phyloP scores from a whole-genome alignment of 1,139 yeast genomes.

The Saccharomycopsis hybrid region DNA sequence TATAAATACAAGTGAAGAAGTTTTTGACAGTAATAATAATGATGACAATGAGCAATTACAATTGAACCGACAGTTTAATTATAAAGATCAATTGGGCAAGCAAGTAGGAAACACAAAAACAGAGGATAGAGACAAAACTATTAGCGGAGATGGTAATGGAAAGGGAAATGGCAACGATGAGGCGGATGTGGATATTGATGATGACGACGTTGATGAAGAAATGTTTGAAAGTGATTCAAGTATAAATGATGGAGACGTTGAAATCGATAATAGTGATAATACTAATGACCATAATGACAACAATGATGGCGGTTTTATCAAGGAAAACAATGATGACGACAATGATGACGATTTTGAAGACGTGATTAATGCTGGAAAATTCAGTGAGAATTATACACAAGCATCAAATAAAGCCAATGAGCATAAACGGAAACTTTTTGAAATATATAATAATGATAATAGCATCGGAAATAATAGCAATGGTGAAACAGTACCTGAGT shows the following conservation, averaged over 20 bases:
- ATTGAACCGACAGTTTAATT: no score
- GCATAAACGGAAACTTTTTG: neutral
- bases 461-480: neutral
- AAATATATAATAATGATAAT: neutral
- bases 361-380: neutral
- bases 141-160: neutral
- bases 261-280: conserved; percentile 8
- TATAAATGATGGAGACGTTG: conserved; percentile 1
- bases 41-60: conserved; percentile 8
- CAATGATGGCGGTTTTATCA: neutral
- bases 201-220: conserved; percentile 6
- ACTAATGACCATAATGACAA: neutral
- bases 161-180: neutral
- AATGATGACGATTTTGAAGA: neutral
- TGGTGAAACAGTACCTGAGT: neutral
- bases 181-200: conserved; percentile 13
- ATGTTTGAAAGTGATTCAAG: conserved; percentile 11
- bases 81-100: neutral
- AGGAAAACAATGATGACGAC: neutral
- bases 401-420: no score
- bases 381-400: neutral
- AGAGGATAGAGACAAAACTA: neutral
- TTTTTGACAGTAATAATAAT: conserved; percentile 20
- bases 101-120: neutral
- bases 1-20: conserved; percentile 22